Base-by-base conservation (phyloP, 2,329 filamentous ascomycete genomes). In the Meredithiella fracta region DNA sequence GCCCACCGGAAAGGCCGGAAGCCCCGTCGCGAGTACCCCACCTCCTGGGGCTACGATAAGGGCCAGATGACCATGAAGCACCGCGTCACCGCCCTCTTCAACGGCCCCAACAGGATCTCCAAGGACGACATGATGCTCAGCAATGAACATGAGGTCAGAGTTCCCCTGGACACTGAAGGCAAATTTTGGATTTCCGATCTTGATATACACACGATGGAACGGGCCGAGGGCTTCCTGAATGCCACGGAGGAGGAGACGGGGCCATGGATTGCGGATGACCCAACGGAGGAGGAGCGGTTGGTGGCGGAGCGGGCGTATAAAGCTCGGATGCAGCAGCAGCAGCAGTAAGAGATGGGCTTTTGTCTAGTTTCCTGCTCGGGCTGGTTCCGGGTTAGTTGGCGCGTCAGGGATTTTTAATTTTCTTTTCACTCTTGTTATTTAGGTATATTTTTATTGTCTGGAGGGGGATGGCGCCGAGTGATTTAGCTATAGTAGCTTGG, bases 111-210 rank as follows among this genome's bases (percentile, higher is more conserved):
- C 54, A 82, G 91, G 44, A 76, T 98, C 52, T 92, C 86, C 78
- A 97, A 97, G 73, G 92, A 98, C 66, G 92, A 98, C 70, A 92
- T 97, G 88, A 94, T 96, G 89, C 82, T 98, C 52, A 88, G 90
- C 62, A 89, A 86, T 15, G 89, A 95, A 63, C 90, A 92, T 64
- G 92, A 98, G 70, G 88, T 97, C 38, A 87, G 91, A 65, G 76
- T 95, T 67, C 82, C 82, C 68, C 76, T 96, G 17, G 78, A 78
- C 23, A 84, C 87, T 65, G 29, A 34, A 11, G 29, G 29, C 29
- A 81, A 85, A 64, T 76, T 79, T 1, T 97, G 94, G 66, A 83
- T 96, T 40, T 97, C 91, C 5, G 92, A 97, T 65, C 75, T 98
- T 47, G 92, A 97, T 65, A 80, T 96, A 53, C 84, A 92, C 72